Conservation (phyloP, 495 filamentous ascomycete species). For the Cercophora samala region DNA sequence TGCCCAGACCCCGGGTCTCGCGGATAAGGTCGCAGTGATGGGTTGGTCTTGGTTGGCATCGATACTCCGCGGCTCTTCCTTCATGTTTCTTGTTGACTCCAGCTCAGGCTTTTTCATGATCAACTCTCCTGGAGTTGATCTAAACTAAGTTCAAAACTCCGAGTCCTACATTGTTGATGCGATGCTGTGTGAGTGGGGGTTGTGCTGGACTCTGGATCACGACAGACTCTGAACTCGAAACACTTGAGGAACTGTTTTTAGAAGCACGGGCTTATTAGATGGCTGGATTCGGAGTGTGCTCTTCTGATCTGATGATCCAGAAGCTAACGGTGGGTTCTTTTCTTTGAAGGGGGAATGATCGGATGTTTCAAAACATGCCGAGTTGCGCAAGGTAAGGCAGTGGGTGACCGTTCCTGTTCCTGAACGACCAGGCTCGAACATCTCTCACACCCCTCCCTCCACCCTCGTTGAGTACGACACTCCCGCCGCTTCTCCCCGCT, state of each 20-base stretch:
- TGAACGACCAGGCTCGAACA: background rate
- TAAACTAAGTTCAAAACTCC: background rate
- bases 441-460: slow-evolving; percentile 5
- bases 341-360: slow-evolving; percentile 10
- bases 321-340: slow-evolving; percentile 15
- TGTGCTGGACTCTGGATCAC: background rate
- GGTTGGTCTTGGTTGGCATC: background rate
- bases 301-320: slow-evolving; percentile 1
- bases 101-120: background rate
- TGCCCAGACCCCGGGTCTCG: background rate
- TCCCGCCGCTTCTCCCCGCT: background rate
- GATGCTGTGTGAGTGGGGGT: background rate
- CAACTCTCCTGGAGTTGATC: background rate
- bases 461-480: background rate
- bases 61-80: background rate
- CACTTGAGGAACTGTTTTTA: slow-evolving; percentile 9
- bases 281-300: background rate
- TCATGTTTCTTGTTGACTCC: background rate
- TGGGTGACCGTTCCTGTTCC: slow-evolving; percentile 7
- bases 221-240: background rate
- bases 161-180: background rate
- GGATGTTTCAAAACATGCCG: slow-evolving; percentile 26
- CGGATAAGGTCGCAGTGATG: background rate
- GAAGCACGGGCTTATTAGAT: slow-evolving; percentile 6
- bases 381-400: slow-evolving; percentile 1